These are phyloP conservation scores for Solidago caesia DNA, from an alignment of 129 eudicot species.

Conservation along the genomic window DNA sequence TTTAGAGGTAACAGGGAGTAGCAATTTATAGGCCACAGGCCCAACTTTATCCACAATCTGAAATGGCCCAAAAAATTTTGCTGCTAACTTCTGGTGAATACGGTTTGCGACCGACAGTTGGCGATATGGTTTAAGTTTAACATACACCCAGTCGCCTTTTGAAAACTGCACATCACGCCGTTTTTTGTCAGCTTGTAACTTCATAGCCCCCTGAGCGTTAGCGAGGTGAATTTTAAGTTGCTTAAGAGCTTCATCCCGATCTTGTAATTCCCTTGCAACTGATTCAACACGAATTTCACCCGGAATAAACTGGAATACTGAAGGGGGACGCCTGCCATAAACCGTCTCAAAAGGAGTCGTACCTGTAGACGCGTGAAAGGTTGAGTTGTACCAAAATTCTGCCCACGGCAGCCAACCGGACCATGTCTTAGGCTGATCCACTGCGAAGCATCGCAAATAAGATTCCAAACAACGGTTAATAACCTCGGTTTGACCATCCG, in stretches of 20 bases:
- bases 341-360: neutral
- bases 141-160: too few relatives aligned
- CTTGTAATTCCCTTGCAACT: too few relatives aligned
- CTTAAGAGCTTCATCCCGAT: too few relatives aligned
- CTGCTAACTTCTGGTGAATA: too few relatives aligned
- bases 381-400: conserved; percentile 1
- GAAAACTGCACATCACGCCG: too few relatives aligned
- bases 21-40: neutral
- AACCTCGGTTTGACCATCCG: neutral
- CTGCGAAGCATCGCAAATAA: neutral
- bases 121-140: too few relatives aligned
- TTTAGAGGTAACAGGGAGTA: neutral
- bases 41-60: too few relatives aligned
- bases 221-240: too few relatives aligned
- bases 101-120: too few relatives aligned
- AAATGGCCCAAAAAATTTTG: too few relatives aligned
- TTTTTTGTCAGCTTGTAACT: too few relatives aligned
- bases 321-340: neutral
- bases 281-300: neutral
- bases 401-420: neutral
- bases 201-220: too few relatives aligned
- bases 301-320: neutral
- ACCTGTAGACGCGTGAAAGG: neutral
- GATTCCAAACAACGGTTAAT: neutral
- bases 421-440: neutral